Evolutionary conservation across 495 filamentous ascomycete genomes (phyloP).

Genomic region (Cercophora samala): DNA sequence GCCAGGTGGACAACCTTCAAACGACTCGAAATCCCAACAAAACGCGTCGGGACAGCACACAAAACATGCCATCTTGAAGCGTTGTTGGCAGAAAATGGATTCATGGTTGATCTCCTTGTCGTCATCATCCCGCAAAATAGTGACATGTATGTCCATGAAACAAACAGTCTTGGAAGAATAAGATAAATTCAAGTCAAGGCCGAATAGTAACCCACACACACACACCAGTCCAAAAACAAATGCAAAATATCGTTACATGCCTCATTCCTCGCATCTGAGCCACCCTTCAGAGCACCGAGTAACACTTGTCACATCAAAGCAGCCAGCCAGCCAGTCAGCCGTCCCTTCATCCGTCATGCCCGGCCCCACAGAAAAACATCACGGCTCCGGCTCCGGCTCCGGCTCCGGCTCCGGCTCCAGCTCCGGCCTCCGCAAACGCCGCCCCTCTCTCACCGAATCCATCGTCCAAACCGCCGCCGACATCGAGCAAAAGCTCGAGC

Average conservation of each 20-base stretch:
- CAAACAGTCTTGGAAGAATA: too few relatives aligned
- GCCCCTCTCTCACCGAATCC: conserved; percentile 31
- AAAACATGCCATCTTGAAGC: background rate
- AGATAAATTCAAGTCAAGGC: background rate
- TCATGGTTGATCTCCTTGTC: background rate
- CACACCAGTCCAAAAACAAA: background rate
- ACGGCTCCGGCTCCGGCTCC: background rate
- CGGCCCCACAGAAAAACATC: background rate
- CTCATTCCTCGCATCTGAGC: background rate
- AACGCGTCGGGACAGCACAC: background rate
- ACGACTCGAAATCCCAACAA: background rate
- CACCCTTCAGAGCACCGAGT: background rate
- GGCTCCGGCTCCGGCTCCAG: conserved; percentile 13
- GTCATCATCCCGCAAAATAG: background rate
- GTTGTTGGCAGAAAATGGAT: background rate
- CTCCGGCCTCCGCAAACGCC: conserved; percentile 22
- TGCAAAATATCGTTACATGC: background rate
- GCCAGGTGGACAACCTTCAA: background rate
- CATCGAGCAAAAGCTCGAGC: conserved; percentile 23
- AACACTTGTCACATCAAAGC: background rate
- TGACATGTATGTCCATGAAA: background rate
- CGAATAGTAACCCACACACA: background rate
- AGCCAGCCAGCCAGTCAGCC: background rate
- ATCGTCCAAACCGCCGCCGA: conserved; percentile 27
- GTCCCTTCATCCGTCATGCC: background rate